phyloP scores from a whole-genome alignment of 2,329 filamentous ascomycete species.

The Fusarium humuli region DNA sequence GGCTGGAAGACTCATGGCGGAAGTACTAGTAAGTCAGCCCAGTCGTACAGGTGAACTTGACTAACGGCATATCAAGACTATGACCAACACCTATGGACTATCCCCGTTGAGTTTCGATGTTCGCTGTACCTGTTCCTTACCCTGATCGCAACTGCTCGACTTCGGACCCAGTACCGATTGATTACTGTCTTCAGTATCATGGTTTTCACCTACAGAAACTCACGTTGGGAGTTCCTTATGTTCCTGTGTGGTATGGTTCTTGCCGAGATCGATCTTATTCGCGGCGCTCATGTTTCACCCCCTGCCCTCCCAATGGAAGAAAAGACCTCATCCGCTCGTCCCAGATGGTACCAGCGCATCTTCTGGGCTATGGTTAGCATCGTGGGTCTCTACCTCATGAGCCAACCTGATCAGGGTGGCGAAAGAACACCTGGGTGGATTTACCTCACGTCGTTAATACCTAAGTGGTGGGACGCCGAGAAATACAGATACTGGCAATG shows the following conservation, averaged over 20 bases:
- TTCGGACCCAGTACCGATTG: slow-evolving; percentile 58
- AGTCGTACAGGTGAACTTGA: background rate
- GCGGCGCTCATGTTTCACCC: slow-evolving; percentile 57
- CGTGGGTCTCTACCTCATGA: slow-evolving; percentile 63
- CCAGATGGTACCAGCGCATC: slow-evolving; percentile 27
- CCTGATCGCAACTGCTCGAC: slow-evolving; percentile 61
- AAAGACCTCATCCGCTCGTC: slow-evolving; percentile 20
- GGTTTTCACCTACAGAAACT: slow-evolving; percentile 60
- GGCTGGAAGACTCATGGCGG: slow-evolving; percentile 62
- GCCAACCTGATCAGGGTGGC: slow-evolving; percentile 52
- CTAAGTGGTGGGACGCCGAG: slow-evolving; percentile 61
- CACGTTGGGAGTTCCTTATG: slow-evolving; percentile 66
- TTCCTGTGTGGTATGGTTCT: slow-evolving; percentile 67
- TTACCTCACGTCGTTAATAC: slow-evolving; percentile 60
- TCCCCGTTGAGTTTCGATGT: slow-evolving; percentile 70
- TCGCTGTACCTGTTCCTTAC: slow-evolving; percentile 68
- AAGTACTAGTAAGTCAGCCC: slow-evolving; percentile 53
- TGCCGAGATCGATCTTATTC: slow-evolving; percentile 66
- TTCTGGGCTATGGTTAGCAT: slow-evolving; percentile 60
- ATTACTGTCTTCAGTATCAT: slow-evolving; percentile 56
- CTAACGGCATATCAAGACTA: slow-evolving; percentile 51
- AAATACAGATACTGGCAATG: slow-evolving; percentile 69
- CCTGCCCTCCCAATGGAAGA: slow-evolving; percentile 44
- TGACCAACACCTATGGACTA: slow-evolving; percentile 72
- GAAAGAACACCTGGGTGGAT: slow-evolving; percentile 66